A percentile compares a stretch with the other conserved stretches of the same genome.
Evolutionary conservation across 495 filamentous ascomycete species (phyloP).

Genomic region (Penicillium canescens): DNA sequence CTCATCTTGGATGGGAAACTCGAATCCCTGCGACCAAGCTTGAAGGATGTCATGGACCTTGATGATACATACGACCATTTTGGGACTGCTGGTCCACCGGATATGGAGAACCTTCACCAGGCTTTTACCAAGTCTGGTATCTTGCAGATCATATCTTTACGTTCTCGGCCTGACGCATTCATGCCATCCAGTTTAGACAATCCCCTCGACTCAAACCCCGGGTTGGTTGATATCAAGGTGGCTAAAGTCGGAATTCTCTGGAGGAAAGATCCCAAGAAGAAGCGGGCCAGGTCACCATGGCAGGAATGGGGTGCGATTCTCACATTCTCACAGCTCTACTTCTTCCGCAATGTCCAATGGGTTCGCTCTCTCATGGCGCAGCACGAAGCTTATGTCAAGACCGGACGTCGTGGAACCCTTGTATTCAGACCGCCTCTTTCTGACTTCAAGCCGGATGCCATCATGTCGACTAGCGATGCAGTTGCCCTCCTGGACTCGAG

Average conservation of each 20-base stretch:
- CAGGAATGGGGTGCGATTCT: constrained; percentile 97
- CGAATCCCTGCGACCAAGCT: constrained; percentile 74
- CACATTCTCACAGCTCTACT: constrained; percentile 92
- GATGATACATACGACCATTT: constrained; percentile 91
- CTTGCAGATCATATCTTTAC: constrained; percentile 88
- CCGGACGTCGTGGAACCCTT: constrained; percentile 54
- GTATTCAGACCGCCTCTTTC: constrained; percentile 87
- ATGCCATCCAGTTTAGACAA: constrained; percentile 84
- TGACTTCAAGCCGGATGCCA: constrained; percentile 86
- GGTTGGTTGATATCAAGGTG: constrained; percentile 95
- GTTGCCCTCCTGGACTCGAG: constrained; percentile 82
- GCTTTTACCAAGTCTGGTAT: constrained; percentile 89
- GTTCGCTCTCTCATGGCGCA: constrained; percentile 89
- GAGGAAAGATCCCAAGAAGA: constrained; percentile 94
- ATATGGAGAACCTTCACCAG: constrained; percentile 75
- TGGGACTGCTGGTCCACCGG: constrained; percentile 69
- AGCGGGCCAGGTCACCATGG: constrained; percentile 93
- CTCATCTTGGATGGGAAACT: constrained; percentile 88
- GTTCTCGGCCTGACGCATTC: constrained; percentile 93
- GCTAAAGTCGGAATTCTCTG: constrained; percentile 95
- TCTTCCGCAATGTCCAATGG: constrained; percentile 92
- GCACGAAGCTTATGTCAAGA: constrained; percentile 73
- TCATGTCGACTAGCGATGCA: constrained; percentile 89
- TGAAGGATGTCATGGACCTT: constrained; percentile 88
- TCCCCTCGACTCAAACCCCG: constrained; percentile 83